phyloP scores from a whole-genome alignment of 495 filamentous ascomycete genomes.

The Tetracladium marchalianum region DNA sequence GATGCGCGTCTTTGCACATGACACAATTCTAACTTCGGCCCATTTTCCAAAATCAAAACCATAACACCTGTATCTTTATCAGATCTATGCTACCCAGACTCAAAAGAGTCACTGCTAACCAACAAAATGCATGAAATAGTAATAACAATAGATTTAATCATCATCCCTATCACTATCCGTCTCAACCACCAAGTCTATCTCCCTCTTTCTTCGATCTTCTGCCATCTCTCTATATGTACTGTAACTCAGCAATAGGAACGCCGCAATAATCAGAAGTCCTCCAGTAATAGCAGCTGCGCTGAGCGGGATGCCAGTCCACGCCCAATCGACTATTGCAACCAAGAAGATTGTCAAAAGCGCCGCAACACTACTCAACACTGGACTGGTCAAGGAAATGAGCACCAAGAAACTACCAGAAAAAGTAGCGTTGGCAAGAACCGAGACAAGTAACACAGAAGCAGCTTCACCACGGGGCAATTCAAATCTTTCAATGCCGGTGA shows the following conservation, averaged over 20 bases:
- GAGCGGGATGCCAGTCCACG: conserved; percentile 65
- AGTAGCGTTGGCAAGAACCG: conserved; percentile 70
- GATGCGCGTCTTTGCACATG: too few species aligned
- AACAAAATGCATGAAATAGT: too few species aligned
- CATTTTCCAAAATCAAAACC: too few species aligned
- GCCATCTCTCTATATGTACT: conserved; percentile 87
- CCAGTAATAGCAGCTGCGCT: conserved; percentile 66
- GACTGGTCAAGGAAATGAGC: conserved; percentile 83
- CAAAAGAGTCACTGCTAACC: too few species aligned
- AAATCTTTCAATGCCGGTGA: conserved; percentile 69
- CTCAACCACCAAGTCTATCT: conserved; percentile 27
- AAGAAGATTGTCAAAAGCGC: conserved; percentile 93
- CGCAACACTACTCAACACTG: conserved; percentile 84
- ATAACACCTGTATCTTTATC: too few species aligned
- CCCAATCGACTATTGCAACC: conserved; percentile 85
- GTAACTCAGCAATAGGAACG: conserved; percentile 79
- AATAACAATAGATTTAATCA: conserved; percentile 7
- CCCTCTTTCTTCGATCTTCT: conserved; percentile 61
- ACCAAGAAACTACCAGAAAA: conserved; percentile 94
- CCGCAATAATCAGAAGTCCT: conserved; percentile 76
- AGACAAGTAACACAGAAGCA: conserved; percentile 69
- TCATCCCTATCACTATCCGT: conserved; percentile 16
- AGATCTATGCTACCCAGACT: too few species aligned
- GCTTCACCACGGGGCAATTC: conserved; percentile 67
- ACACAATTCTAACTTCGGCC: too few species aligned